Evolutionary conservation across 1,284 basidiomycete species (phyloP), one percentile per base, ranked within the genome.

Genomic region (Tilletia indica): DNA sequence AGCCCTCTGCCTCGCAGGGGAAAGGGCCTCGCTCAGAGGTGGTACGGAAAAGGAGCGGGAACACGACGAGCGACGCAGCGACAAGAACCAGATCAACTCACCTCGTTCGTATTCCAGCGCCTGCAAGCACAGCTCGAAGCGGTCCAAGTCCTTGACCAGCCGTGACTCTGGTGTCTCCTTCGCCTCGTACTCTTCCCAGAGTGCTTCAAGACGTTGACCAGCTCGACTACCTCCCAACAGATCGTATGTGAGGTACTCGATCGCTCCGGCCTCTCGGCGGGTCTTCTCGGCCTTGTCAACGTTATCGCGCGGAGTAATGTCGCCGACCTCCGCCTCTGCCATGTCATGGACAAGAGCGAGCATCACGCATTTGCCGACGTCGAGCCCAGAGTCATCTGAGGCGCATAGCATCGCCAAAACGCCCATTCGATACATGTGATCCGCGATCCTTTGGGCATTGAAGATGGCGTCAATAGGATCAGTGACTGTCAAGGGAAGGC

Each of bases 401-500:
- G 87, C 86, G 16, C 87, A 89, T 76, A 94, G 91, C 89, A 97
- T 91, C 0, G 93, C 91, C 63, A 98, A 88, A 31, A 97, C 85
- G 1, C 93, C 91, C 96, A 98, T 98, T 70, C 96, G 88, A 84
- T 97, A 96, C 95, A 97, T 97, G 83, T 98, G 95, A 84, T 98
- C 95, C 3, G 93, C 91, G 74, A 97, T 96, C 47, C 75, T 42
- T 45, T 45, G 42, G 14, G 14, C 42, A 48, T 19, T 14, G 49
- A 34, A 12, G 42, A 9, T 1, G 42, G 3, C 25, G 25, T 31
- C 14, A 2, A 69, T 25, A 31, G 47, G 4, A 48, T 36, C 48
- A 48, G 34, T n/a, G 42, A 8, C 1, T 21, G 8, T n/a, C 51
- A n/a, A 19, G 51, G 51, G n/a, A 54, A 54, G 8, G 11, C 51